Base-by-base conservation (phyloP, 2,329 filamentous ascomycete species). In the Bisporella sp. region DNA sequence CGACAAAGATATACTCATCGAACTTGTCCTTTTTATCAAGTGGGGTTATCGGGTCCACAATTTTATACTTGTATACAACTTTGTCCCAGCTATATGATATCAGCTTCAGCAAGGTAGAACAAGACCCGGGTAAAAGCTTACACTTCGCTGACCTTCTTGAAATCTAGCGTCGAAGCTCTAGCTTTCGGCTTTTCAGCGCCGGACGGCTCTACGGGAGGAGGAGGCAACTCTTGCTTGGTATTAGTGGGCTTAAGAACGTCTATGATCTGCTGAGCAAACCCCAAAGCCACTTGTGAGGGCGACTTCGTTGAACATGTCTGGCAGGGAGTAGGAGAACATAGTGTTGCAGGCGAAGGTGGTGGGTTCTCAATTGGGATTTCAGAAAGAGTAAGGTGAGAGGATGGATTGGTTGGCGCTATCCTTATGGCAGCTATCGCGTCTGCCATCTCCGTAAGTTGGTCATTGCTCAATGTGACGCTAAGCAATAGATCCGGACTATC, bases 111-210 rank as follows among this genome's bases (percentile, higher is more conserved):
- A 40, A 48, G 9, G 33, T 54, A n/a, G n/a, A n/a, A n/a, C n/a
- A n/a, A n/a, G n/a, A n/a, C n/a, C n/a, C 68, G 56, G 54, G 66
- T 68, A 31, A 57, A 67, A 55, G 68, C 67, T 43, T 66, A 5
- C 31, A 43, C n/a, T n/a, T n/a, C n/a, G n/a, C n/a, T n/a, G n/a
- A n/a, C 8, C 32, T 59, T 45, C 51, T 60, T 46, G 12, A 68
- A 51, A 48, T 67, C 60, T 45, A 51, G 48, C 48, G 49, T 2
- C 31, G 57, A 45, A 33, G 45, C 33, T 30, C 53, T 11, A 8
- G 21, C 53, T 1, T 39, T 54, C 0, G 31, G 37, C 33, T 31
- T n/a, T 30, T 59, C 57, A 35, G 46, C 35, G 45, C 11, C 51
- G 32, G 47, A 52, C 4, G 57, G 49, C 45, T 47, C 52, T 30